Conservation (phyloP, 345 rosid species). For the Brassica napus region DNA sequence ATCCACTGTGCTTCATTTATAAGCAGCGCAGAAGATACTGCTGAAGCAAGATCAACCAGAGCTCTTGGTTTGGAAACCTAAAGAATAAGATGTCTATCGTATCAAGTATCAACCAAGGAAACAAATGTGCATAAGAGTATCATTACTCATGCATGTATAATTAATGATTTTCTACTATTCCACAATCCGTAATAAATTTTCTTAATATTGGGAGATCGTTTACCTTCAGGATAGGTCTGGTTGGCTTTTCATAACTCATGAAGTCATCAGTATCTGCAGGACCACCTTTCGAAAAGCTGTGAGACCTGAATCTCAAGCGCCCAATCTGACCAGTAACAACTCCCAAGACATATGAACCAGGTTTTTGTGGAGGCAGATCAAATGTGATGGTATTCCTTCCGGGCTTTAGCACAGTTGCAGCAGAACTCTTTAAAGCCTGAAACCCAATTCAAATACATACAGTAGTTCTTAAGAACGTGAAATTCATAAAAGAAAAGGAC, state of each 20-base stretch:
- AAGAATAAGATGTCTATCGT: constrained; percentile 31
- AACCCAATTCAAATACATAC: constrained; percentile 36
- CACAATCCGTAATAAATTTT: constrained; percentile 5
- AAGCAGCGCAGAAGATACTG: constrained; percentile 80
- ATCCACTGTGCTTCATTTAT: constrained; percentile 94
- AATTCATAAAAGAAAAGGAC: constrained; percentile 9
- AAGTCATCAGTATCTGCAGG: constrained; percentile 97
- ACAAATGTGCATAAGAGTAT: constrained; percentile 20
- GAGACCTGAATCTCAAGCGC: constrained; percentile 88
- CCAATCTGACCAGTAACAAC: constrained; percentile 96
- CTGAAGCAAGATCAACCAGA: constrained; percentile 90
- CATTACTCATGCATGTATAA: constrained; percentile 19
- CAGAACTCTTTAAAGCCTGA: constrained; percentile 79
- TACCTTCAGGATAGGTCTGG: constrained; percentile 91
- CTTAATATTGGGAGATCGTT: constrained; percentile 24
- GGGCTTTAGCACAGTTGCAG: constrained; percentile 70
- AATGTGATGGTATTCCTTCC: constrained; percentile 72
- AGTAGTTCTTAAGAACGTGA: neutral
- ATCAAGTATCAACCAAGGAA: constrained; percentile 34
- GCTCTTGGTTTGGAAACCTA: constrained; percentile 93
- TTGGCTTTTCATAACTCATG: constrained; percentile 96
- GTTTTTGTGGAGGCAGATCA: constrained; percentile 85
- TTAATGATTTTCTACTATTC: neutral
- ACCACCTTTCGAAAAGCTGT: constrained; percentile 91
- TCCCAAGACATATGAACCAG: constrained; percentile 93